These are phyloP conservation scores for Luffa acutangula DNA, from an alignment of 306 rosid genomes.

Conservation along the genomic window DNA sequence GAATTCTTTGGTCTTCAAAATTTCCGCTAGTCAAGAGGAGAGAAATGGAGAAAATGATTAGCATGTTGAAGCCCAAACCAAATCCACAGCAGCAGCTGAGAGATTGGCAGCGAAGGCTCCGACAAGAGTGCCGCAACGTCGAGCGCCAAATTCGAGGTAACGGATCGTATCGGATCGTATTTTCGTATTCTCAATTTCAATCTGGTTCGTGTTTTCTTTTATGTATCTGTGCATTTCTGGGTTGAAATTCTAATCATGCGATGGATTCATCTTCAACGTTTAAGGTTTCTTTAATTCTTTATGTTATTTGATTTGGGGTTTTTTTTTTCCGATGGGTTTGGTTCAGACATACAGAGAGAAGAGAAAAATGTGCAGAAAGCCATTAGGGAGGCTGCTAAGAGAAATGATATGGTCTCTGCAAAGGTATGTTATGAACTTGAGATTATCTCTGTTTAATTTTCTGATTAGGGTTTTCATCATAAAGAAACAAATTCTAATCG, in stretches of 20 bases:
- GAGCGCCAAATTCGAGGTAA: constrained; percentile 90
- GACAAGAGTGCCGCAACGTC: constrained; percentile 80
- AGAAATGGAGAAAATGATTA: constrained; percentile 67
- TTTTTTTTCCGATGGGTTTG: background rate
- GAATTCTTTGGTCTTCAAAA: background rate
- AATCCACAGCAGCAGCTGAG: constrained; percentile 59
- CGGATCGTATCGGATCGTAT: background rate
- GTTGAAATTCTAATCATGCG: background rate
- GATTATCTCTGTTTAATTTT: background rate
- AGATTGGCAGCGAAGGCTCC: constrained; percentile 88
- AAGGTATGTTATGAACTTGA: constrained; percentile 36
- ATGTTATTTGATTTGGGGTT: background rate
- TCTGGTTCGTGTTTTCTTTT: background rate
- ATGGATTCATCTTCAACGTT: background rate
- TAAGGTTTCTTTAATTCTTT: background rate
- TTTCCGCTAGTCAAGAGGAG: background rate
- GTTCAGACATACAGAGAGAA: constrained; percentile 75
- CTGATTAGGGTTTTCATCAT: background rate
- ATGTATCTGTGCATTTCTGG: background rate
- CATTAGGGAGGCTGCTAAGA: constrained; percentile 84
- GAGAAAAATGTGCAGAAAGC: constrained; percentile 86
- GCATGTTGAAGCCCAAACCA: constrained; percentile 57
- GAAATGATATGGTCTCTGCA: constrained; percentile 94
- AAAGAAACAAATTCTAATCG: background rate
- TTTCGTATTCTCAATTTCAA: background rate